A percentile compares a stretch with the other conserved stretches of the same genome.
phyloP scores from a whole-genome alignment of 1,139 yeast species.

The Blastobotrys raffinosifermentans region DNA sequence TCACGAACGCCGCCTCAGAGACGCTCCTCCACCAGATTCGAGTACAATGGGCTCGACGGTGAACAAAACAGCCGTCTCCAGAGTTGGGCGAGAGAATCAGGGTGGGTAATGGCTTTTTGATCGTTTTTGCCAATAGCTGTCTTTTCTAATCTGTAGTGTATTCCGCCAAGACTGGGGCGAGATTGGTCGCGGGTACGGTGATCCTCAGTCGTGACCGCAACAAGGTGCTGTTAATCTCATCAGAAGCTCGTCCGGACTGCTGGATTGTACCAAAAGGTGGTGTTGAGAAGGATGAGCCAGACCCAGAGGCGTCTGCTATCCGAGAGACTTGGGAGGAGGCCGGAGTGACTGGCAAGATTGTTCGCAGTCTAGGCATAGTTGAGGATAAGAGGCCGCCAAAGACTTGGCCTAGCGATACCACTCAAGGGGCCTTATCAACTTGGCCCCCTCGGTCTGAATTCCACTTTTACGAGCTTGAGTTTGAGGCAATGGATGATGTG shows the following conservation, averaged over 20 bases:
- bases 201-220: conserved; percentile 53
- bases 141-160: conserved; percentile 38
- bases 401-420: conserved; percentile 44
- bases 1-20: no score
- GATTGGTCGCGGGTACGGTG: conserved; percentile 89
- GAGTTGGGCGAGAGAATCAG: conserved; percentile 44
- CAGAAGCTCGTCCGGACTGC: conserved; percentile 55
- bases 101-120: conserved; percentile 23
- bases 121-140: not conserved
- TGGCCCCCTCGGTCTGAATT: conserved; percentile 67
- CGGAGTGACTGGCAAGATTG: conserved; percentile 68
- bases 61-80: not conserved
- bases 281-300: conserved; percentile 74
- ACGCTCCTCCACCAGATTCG: no score
- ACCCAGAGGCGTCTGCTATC: conserved; percentile 47
- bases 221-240: conserved; percentile 70
- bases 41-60: not conserved
- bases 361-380: conserved; percentile 53
- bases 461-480: conserved; percentile 73
- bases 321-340: conserved; percentile 99
- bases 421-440: conserved; percentile 36
- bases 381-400: conserved; percentile 64
- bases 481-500: conserved; percentile 46
- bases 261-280: conserved; percentile 98
- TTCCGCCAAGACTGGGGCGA: conserved; percentile 56